These are phyloP conservation scores for Neonectria sp. DNA, from an alignment of 2,329 filamentous ascomycete genomes.

Conservation along the genomic window DNA sequence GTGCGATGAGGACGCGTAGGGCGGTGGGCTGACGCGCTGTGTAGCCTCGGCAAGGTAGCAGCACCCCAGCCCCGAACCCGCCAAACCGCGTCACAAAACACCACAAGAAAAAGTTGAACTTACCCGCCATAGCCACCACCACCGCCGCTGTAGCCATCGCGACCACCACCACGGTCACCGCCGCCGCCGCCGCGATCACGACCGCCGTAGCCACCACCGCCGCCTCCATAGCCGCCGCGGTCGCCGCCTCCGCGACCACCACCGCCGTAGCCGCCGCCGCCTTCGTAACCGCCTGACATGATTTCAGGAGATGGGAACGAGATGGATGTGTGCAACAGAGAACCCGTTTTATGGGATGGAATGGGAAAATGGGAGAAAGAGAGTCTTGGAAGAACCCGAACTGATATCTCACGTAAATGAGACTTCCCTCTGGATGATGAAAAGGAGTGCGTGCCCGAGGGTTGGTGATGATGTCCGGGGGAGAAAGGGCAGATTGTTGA, in stretches of 20 bases:
- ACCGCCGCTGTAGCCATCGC: constrained; percentile 58
- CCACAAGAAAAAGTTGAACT: constrained; percentile 45
- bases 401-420: constrained; percentile 39
- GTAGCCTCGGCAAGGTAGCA: constrained; percentile 27
- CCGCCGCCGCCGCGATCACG: constrained; percentile 51
- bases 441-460: constrained; percentile 49
- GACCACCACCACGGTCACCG: constrained; percentile 63
- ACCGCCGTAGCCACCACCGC: constrained; percentile 48
- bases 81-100: constrained; percentile 16
- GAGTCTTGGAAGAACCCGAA: constrained; percentile 38
- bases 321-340: constrained; percentile 31
- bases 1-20: constrained; percentile 23
- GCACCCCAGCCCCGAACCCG: constrained; percentile 23
- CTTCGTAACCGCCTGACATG: constrained; percentile 62
- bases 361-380: constrained; percentile 36
- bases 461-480: constrained; percentile 44
- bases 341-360: constrained; percentile 30
- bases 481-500: constrained; percentile 44
- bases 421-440: constrained; percentile 44
- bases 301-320: constrained; percentile 41
- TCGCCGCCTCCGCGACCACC: constrained; percentile 51
- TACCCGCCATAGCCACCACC: constrained; percentile 54
- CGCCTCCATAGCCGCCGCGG: constrained; percentile 39
- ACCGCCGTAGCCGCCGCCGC: constrained; percentile 42
- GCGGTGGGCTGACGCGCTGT: constrained; percentile 28